Evolutionary conservation across 768 basidiomycete species (phyloP).

Genomic region (Russula vinacea): DNA sequence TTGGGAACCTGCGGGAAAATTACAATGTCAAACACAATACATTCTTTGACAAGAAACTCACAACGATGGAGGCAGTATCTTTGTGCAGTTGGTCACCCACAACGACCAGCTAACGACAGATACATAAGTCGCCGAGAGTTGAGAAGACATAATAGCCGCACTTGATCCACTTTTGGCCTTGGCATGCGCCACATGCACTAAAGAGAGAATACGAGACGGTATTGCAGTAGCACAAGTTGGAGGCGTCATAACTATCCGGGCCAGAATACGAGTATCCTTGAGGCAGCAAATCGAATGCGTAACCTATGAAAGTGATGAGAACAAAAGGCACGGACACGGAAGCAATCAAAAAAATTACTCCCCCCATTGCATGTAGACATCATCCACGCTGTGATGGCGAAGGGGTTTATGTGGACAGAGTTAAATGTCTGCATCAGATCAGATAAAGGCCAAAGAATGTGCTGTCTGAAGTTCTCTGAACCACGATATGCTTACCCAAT

Average conservation of each 20-base stretch:
- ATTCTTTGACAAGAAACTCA: neutral
- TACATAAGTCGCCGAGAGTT: neutral
- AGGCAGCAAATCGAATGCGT: too few relatives aligned
- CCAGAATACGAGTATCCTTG: neutral
- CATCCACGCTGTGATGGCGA: neutral
- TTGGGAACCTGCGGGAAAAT: neutral
- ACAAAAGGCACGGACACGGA: neutral
- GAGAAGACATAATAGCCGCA: neutral
- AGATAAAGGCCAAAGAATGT: neutral
- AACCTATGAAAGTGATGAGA: neutral
- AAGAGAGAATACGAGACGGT: constrained; percentile 9
- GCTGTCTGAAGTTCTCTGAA: neutral
- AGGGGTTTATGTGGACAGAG: neutral
- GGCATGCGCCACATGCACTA: constrained; percentile 23
- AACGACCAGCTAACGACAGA: neutral
- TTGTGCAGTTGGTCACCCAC: neutral
- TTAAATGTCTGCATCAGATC: neutral
- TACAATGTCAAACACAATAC: neutral
- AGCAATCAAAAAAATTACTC: neutral
- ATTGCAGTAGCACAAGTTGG: constrained; percentile 3
- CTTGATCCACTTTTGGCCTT: neutral
- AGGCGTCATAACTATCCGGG: neutral
- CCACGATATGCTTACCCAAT: neutral
- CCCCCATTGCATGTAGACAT: neutral
- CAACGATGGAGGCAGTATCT: neutral